phyloP scores from a whole-genome alignment of 345 rosid species.

The Salix brachista region DNA sequence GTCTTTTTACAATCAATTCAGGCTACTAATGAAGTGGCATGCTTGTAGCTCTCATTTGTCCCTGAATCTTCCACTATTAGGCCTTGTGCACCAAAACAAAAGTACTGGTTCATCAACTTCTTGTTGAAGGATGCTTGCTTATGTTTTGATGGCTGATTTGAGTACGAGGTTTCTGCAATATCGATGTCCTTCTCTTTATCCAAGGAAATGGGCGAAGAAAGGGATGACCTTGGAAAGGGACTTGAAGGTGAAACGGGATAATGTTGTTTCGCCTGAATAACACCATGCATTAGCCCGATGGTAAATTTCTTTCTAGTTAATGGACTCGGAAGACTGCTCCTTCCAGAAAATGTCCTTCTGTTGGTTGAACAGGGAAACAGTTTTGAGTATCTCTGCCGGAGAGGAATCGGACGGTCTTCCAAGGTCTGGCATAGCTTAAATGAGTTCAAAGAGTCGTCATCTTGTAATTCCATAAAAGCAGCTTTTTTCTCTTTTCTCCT shows the following conservation, averaged over 20 bases:
- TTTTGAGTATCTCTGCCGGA: conserved; percentile 57
- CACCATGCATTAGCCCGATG: conserved; percentile 67
- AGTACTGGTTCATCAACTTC: conserved; percentile 59
- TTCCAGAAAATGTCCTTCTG: conserved; percentile 40
- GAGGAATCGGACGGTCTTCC: conserved; percentile 49
- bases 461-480: conserved; percentile 18
- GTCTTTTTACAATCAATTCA: conserved; percentile 16
- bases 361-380: conserved; percentile 37
- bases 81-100: conserved; percentile 66
- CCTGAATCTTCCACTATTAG: conserved; percentile 42
- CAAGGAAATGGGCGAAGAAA: conserved; percentile 34
- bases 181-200: conserved; percentile 25
- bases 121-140: conserved; percentile 42
- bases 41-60: conserved; percentile 35
- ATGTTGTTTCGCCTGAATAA: conserved; percentile 51
- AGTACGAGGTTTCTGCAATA: conserved; percentile 3
- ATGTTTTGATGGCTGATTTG: conserved; percentile 17
- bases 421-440: conserved; percentile 17
- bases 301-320: conserved; percentile 56
- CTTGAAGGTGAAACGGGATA: conserved; percentile 32
- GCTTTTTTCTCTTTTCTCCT: conserved; percentile 43
- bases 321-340: conserved; percentile 70
- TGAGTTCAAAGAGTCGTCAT: conserved; percentile 26
- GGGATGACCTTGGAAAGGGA: conserved; percentile 34
- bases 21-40: conserved; percentile 42